phyloP scores from a whole-genome alignment of 306 rosid species.

The Citrullus amarus region DNA sequence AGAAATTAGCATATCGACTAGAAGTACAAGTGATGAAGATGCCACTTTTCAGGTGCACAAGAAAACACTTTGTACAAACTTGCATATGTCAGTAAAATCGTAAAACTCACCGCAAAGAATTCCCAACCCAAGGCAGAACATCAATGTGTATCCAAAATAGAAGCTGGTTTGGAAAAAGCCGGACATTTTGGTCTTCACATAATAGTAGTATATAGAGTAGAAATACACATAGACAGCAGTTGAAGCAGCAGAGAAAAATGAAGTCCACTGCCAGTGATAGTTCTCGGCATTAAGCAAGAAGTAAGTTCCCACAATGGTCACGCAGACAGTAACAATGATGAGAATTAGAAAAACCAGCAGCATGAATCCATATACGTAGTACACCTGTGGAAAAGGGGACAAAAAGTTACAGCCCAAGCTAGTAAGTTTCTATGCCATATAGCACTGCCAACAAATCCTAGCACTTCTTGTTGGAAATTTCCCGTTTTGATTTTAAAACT shows the following conservation, averaged over 20 bases:
- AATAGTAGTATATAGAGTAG: conserved; percentile 87
- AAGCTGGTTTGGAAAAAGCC: conserved; percentile 99
- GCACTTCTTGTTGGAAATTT: not conserved
- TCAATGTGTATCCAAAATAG: conserved; percentile 95
- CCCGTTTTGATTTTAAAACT: not conserved
- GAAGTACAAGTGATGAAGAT: not conserved
- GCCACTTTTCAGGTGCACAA: not conserved
- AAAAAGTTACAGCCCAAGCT: not conserved
- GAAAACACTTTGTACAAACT: not conserved
- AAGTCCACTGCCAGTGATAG: conserved; percentile 99
- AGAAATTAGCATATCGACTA: not conserved
- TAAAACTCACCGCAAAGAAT: conserved; percentile 82
- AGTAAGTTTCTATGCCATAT: not conserved
- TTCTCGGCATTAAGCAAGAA: conserved; percentile 96
- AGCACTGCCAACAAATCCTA: not conserved
- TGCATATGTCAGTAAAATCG: not conserved
- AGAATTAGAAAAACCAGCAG: conserved; percentile 92
- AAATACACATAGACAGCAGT: conserved; percentile 91
- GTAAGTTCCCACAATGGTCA: conserved; percentile 97
- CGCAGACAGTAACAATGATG: conserved; percentile 81
- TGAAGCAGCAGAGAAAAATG: conserved; percentile 99
- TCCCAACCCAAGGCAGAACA: conserved; percentile 98
- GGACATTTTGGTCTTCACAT: conserved; percentile 98
- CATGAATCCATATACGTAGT: conserved; percentile 98
- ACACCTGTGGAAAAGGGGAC: conserved; percentile 57